Base-by-base conservation (phyloP, 768 basidiomycete species). In the Leucosporidium yakuticum region DNA sequence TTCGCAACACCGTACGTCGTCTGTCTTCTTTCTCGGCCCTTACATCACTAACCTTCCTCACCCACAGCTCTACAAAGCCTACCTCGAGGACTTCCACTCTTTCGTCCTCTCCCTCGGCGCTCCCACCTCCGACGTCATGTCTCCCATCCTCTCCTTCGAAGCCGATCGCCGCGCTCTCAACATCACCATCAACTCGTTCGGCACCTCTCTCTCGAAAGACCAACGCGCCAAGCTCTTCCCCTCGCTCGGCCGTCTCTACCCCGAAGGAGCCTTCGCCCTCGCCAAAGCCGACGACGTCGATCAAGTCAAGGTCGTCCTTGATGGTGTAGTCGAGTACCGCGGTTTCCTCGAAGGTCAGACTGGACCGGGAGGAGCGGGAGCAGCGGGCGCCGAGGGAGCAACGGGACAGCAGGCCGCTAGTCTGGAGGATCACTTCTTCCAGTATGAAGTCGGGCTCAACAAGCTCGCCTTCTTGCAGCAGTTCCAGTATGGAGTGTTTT, bases 111-210 rank as follows among this genome's bases (percentile, higher is more conserved):
- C 88, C 12, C 81, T 97, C 44, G 88, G 91, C 51, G 84, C 85
- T 15, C 90, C 96, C 0, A 97, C 96, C 4, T 83, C 85, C 20
- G 92, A 95, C 54, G 86, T 92, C 72, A 98, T 98, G 96, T 85
- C 88, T 68, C 84, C 83, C 49, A 91, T 96, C 76, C 86, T 99
- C 66, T 83, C 88, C 11, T 99, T 99, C 76, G 96, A 99, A 82
- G 96, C 95, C 32, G 96, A 99, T 81, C 85, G 96, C 47, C 87
- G 96, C 61, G 88, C 93, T 2, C 88, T 98, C 78, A 99, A 98
- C 82, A 97, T 99, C 80, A 96, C 96, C 44, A 90, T 99, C 82
- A 99, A 99, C 83, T 98, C 96, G 19, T 95, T 98, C 81, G 88
- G 88, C 68, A 97, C 96, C 6, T 91, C 92, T 75, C 84, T 99